Percentiles rank a stretch among this genome's conserved stretches.
phyloP scores from a whole-genome alignment of 257 asterid genomes.

The Cinchona pubescens region DNA sequence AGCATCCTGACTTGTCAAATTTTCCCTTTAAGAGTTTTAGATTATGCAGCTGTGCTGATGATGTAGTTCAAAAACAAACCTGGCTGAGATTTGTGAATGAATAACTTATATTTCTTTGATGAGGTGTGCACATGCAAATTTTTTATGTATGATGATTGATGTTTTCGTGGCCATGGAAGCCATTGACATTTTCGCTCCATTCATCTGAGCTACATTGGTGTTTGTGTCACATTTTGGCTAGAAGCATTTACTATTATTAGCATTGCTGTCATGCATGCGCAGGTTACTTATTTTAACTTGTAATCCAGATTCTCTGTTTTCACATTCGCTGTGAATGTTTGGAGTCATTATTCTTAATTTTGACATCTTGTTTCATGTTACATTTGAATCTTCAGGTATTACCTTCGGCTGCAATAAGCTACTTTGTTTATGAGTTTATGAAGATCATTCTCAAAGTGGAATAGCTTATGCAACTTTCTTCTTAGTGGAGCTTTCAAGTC shows the following conservation, averaged over 20 bases:
- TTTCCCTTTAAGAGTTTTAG: not conserved
- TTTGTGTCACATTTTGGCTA: not conserved
- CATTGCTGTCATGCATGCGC: not conserved
- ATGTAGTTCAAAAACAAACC: not conserved
- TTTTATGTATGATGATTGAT: not conserved
- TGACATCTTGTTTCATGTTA: slow-evolving; percentile 1
- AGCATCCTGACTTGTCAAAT: not conserved
- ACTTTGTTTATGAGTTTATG: slow-evolving; percentile 91
- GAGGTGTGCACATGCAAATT: not conserved
- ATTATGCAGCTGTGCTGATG: not conserved
- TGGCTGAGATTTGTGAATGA: not conserved
- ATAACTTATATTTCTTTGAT: not conserved
- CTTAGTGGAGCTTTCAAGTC: slow-evolving; percentile 6
- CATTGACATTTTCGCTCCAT: not conserved
- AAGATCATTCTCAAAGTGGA: slow-evolving; percentile 84
- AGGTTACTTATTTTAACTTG: not conserved
- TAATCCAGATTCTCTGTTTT: not conserved
- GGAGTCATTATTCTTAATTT: not conserved
- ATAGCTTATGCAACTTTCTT: slow-evolving; percentile 30
- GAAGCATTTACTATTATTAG: not conserved
- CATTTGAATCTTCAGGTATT: slow-evolving; percentile 53
- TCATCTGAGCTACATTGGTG: not conserved
- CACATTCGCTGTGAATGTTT: not conserved
- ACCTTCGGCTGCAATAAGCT: slow-evolving; percentile 95
- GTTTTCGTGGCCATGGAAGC: not conserved